phyloP scores from a whole-genome alignment of 1,284 basidiomycete genomes.

The Ustilago shanxiensis region DNA sequence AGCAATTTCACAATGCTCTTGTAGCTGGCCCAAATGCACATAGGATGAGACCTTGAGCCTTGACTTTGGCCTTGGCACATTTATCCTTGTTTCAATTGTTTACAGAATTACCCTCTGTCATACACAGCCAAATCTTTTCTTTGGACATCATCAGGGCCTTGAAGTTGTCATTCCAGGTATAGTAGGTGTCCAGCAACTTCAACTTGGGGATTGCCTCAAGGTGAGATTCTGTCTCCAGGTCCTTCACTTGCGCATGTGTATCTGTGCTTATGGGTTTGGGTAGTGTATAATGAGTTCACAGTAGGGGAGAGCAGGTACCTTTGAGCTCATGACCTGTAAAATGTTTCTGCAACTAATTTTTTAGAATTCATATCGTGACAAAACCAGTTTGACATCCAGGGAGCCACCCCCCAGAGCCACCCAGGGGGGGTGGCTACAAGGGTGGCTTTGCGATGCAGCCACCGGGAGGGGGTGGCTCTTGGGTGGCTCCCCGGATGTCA shows the following conservation, averaged over 20 bases:
- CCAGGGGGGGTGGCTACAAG: too few species aligned
- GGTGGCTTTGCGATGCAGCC: too few species aligned
- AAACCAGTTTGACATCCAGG: too few species aligned
- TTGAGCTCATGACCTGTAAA: too few species aligned
- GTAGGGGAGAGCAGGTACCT: too few species aligned
- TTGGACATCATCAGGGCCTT: background rate
- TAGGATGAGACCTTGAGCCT: background rate
- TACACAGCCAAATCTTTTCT: background rate
- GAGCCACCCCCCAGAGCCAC: too few species aligned
- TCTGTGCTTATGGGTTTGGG: too few species aligned
- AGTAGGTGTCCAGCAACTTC: constrained; percentile 2
- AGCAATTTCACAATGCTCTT: background rate
- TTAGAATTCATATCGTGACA: too few species aligned
- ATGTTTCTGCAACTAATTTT: too few species aligned
- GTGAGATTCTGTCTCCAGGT: background rate
- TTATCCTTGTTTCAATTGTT: background rate
- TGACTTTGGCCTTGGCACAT: background rate
- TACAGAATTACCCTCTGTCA: background rate
- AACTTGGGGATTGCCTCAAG: background rate
- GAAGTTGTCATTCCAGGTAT: background rate
- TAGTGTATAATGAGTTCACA: too few species aligned
- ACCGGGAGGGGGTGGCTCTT: too few species aligned
- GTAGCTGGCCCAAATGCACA: background rate
- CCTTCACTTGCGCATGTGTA: background rate
- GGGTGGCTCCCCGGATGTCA: too few species aligned